These are phyloP conservation scores for Saturnispora serradocipensis DNA, from an alignment of 805 yeast genomes.

Conservation along the genomic window DNA sequence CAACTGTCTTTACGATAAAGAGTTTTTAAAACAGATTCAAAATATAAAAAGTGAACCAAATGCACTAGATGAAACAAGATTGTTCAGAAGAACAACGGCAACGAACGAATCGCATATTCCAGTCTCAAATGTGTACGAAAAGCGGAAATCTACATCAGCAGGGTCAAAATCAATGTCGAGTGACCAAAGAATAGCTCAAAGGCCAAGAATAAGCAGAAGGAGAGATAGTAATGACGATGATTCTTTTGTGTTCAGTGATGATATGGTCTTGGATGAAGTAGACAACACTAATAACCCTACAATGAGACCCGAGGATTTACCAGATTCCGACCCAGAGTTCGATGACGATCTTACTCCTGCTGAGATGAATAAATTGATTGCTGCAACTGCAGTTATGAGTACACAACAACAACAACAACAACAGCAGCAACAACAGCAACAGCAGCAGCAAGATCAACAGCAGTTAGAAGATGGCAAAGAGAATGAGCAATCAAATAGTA, in stretches of 20 bases:
- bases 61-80: slow-evolving; percentile 23
- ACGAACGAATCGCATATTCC: background rate
- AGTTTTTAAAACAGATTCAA: slow-evolving; percentile 43
- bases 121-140: background rate
- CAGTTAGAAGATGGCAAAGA: background rate
- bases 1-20: slow-evolving; percentile 74
- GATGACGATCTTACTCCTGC: slow-evolving; percentile 21
- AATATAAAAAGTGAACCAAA: slow-evolving; percentile 30
- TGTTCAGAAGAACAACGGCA: slow-evolving; percentile 20
- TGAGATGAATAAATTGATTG: background rate
- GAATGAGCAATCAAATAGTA: background rate
- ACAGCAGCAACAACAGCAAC: background rate
- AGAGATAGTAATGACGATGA: slow-evolving; percentile 30
- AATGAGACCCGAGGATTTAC: slow-evolving; percentile 8
- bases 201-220: background rate
- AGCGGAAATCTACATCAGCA: background rate
- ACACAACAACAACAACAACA: slow-evolving; percentile 2
- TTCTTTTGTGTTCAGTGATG: slow-evolving; percentile 46
- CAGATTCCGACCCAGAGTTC: slow-evolving; percentile 23
- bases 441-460: background rate
- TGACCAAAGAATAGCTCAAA: background rate
- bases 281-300: slow-evolving; percentile 4
- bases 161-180: background rate
- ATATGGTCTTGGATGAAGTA: slow-evolving; percentile 20
- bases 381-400: background rate